Evolutionary conservation across 2,329 filamentous ascomycete species (phyloP).

Genomic region (Scopulariopsis brevicaulis): DNA sequence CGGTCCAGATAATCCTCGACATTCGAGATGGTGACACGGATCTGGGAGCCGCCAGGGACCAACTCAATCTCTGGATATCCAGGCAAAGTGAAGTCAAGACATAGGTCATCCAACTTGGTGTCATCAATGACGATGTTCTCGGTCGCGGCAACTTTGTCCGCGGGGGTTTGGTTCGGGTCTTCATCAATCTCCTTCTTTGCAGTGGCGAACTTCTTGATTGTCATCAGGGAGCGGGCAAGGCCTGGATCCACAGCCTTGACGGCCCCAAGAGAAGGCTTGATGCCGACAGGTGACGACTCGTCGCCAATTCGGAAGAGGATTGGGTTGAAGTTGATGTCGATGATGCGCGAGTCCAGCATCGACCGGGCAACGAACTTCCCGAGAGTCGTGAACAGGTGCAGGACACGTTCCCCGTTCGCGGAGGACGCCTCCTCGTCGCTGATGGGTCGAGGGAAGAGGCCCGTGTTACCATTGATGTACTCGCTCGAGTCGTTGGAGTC

Average conservation of each 20-base stretch:
- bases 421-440: slow-evolving; percentile 62
- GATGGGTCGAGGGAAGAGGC: slow-evolving; percentile 86
- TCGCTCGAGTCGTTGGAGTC: slow-evolving; percentile 64
- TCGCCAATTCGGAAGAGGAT: slow-evolving; percentile 95
- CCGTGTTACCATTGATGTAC: slow-evolving; percentile 73
- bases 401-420: slow-evolving; percentile 75
- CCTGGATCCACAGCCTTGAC: slow-evolving; percentile 82
- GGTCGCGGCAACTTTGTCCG: slow-evolving; percentile 60
- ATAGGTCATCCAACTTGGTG: slow-evolving; percentile 72
- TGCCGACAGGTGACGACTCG: slow-evolving; percentile 40
- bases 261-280: slow-evolving; percentile 77
- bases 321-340: slow-evolving; percentile 93
- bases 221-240: slow-evolving; percentile 72
- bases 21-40: slow-evolving; percentile 76
- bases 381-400: slow-evolving; percentile 83
- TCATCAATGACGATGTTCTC: slow-evolving; percentile 64
- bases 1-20: slow-evolving; percentile 81
- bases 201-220: slow-evolving; percentile 76
- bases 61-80: slow-evolving; percentile 85
- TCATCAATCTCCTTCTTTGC: slow-evolving; percentile 77
- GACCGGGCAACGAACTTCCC: slow-evolving; percentile 96
- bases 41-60: slow-evolving; percentile 60
- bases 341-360: slow-evolving; percentile 96
- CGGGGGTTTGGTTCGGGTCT: slow-evolving; percentile 50
- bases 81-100: slow-evolving; percentile 88